Percentiles rank a stretch among this genome's conserved stretches.
Conservation (phyloP, 306 rosid species). For the Mimosa pudica region DNA sequence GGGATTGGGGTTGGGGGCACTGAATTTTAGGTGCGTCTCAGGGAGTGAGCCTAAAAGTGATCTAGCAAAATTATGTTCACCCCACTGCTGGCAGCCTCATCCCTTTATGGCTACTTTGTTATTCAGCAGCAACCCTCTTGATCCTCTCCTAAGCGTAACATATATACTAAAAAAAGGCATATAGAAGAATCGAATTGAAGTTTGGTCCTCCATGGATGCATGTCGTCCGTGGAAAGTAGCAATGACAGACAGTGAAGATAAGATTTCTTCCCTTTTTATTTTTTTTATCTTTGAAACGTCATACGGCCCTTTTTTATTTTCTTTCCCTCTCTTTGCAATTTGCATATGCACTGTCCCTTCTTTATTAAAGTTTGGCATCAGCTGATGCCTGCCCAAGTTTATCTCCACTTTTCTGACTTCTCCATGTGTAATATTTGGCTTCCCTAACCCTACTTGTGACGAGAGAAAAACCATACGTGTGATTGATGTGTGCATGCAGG, state of each 20-base stretch:
- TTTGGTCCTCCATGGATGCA: neutral
- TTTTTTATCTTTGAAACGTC: neutral
- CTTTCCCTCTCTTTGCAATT: conserved; percentile 15
- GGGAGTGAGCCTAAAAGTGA: neutral
- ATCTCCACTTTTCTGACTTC: neutral
- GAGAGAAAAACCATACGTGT: neutral
- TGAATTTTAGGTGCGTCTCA: neutral
- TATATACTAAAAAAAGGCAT: neutral
- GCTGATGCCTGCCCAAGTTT: conserved; percentile 35
- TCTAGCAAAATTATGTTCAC: neutral
- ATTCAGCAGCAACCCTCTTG: neutral
- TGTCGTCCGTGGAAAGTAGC: conserved; percentile 59
- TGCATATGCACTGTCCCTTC: conserved; percentile 24
- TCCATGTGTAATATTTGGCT: neutral
- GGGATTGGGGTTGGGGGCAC: neutral
- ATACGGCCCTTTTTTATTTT: neutral
- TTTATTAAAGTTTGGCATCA: conserved; percentile 46
- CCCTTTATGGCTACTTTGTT: neutral
- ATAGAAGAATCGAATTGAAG: neutral
- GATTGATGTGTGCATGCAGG: neutral
- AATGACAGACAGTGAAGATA: conserved; percentile 39
- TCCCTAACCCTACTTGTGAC: neutral
- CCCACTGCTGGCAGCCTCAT: neutral
- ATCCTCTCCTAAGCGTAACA: neutral
- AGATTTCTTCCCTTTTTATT: conserved; percentile 36